Evolutionary conservation across 2,329 filamentous ascomycete species (phyloP).

Genomic region (Penicillium sp.): DNA sequence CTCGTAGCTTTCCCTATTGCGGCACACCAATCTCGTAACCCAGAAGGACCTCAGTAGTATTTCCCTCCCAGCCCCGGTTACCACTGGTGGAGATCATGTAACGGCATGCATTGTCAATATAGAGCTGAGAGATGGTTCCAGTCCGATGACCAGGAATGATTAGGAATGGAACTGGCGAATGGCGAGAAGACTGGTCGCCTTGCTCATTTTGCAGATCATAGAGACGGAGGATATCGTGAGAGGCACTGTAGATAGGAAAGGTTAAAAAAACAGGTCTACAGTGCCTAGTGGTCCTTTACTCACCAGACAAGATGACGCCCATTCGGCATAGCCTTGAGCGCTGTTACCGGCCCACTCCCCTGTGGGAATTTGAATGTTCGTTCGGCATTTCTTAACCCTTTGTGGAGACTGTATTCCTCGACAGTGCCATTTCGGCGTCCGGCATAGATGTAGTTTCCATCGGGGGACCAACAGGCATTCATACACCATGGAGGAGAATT

Average conservation of each 20-base stretch:
- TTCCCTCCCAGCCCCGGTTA: slow-evolving; percentile 92
- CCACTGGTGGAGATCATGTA: slow-evolving; percentile 93
- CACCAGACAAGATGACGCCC: slow-evolving; percentile 86
- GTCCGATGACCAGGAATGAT: slow-evolving; percentile 90
- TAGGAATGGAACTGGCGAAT: slow-evolving; percentile 86
- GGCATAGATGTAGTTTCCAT: slow-evolving; percentile 93
- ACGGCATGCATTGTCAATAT: slow-evolving; percentile 79
- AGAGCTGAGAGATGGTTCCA: slow-evolving; percentile 81
- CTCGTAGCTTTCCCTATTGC: slow-evolving; percentile 9
- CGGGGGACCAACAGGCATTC: slow-evolving; percentile 92
- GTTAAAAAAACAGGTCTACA: not conserved
- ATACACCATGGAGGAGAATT: slow-evolving; percentile 94
- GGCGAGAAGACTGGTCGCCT: slow-evolving; percentile 62
- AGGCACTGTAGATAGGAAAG: slow-evolving; percentile 60
- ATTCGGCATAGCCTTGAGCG: slow-evolving; percentile 86
- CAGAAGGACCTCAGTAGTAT: slow-evolving; percentile 81
- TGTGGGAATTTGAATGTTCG: slow-evolving; percentile 82
- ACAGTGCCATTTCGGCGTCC: slow-evolving; percentile 88
- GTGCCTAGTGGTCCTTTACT: slow-evolving; percentile 20
- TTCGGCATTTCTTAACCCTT: slow-evolving; percentile 70
- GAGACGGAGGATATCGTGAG: slow-evolving; percentile 86
- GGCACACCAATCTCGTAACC: slow-evolving; percentile 80
- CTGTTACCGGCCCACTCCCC: slow-evolving; percentile 85
- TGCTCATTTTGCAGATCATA: slow-evolving; percentile 78
- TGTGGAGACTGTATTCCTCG: slow-evolving; percentile 88